phyloP scores from a whole-genome alignment of 2,329 filamentous ascomycete species.

The Dryadomyces quercus-mongolicae region DNA sequence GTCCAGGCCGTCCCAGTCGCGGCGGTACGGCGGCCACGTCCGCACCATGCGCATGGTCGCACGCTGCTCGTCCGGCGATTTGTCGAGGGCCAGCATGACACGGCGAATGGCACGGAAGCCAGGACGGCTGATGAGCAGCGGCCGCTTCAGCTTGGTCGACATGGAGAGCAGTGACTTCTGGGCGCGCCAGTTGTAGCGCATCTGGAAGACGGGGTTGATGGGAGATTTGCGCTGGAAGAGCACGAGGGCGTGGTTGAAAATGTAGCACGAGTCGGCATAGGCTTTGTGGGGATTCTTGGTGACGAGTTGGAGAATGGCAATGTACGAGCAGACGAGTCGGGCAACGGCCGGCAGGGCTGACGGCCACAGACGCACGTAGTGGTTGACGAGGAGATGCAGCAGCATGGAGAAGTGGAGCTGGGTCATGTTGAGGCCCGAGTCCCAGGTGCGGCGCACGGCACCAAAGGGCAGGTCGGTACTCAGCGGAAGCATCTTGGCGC shows the following conservation, averaged over 20 bases:
- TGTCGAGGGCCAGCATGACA: constrained; percentile 41
- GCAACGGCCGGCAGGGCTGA: constrained; percentile 17
- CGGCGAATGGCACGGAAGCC: constrained; percentile 43
- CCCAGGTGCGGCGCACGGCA: constrained; percentile 10
- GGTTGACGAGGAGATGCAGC: constrained; percentile 16
- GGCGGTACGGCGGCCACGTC: constrained; percentile 49
- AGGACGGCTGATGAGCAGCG: constrained; percentile 28
- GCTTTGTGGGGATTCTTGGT: constrained; percentile 7
- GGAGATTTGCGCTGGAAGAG: constrained; percentile 24
- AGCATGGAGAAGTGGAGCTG: constrained; percentile 13
- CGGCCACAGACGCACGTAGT: constrained; percentile 19
- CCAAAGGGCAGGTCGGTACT: constrained; percentile 7
- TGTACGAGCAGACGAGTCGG: constrained; percentile 16
- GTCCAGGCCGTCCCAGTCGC: constrained; percentile 46
- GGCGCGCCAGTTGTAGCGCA: constrained; percentile 43
- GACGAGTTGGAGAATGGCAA: constrained; percentile 11
- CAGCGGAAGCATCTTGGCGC: not conserved
- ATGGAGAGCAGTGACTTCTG: constrained; percentile 40
- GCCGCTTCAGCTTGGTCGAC: constrained; percentile 32
- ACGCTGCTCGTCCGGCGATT: constrained; percentile 36
- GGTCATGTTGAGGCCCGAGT: constrained; percentile 15
- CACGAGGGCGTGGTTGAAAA: constrained; percentile 29
- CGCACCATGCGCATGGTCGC: constrained; percentile 34
- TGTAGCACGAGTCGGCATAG: constrained; percentile 18
- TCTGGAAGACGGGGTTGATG: constrained; percentile 20